Evolutionary conservation across 345 rosid genomes (phyloP).

Genomic region (Salix dunnii): DNA sequence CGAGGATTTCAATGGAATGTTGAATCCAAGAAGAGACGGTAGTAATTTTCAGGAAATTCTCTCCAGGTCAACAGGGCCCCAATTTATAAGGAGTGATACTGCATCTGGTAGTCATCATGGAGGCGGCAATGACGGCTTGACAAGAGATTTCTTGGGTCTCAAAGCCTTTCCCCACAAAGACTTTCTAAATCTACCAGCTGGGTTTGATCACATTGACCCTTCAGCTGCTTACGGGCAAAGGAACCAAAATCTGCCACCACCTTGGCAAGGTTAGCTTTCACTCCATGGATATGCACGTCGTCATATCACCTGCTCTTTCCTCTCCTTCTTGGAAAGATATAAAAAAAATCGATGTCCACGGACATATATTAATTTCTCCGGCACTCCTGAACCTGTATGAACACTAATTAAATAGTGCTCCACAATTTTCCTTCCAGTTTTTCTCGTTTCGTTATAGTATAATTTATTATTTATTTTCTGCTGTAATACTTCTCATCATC

Average conservation of each 20-base stretch:
- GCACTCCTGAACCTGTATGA: neutral
- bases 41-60: conserved; percentile 13
- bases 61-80: conserved; percentile 14
- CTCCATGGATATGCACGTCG: neutral
- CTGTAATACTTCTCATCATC: too few relatives aligned
- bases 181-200: conserved; percentile 18
- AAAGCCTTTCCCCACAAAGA: conserved; percentile 36
- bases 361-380: neutral
- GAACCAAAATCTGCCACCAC: conserved; percentile 26
- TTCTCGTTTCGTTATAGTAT: neutral
- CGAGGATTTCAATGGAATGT: conserved; percentile 24
- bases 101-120: neutral
- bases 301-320: neutral
- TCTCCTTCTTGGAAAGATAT: neutral
- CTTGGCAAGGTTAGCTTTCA: conserved; percentile 36
- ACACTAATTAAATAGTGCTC: conserved; percentile 10
- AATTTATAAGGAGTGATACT: neutral
- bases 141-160: conserved; percentile 63
- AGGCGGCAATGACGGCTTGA: conserved; percentile 28
- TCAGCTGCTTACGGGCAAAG: conserved; percentile 24
- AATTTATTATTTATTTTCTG: neutral
- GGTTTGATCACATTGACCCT: conserved; percentile 23
- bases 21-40: conserved; percentile 13
- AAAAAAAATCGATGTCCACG: neutral
- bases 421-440: neutral